These are phyloP conservation scores for Juglanconis sp. DNA, from an alignment of 2,329 filamentous ascomycete genomes.

Conservation along the genomic window DNA sequence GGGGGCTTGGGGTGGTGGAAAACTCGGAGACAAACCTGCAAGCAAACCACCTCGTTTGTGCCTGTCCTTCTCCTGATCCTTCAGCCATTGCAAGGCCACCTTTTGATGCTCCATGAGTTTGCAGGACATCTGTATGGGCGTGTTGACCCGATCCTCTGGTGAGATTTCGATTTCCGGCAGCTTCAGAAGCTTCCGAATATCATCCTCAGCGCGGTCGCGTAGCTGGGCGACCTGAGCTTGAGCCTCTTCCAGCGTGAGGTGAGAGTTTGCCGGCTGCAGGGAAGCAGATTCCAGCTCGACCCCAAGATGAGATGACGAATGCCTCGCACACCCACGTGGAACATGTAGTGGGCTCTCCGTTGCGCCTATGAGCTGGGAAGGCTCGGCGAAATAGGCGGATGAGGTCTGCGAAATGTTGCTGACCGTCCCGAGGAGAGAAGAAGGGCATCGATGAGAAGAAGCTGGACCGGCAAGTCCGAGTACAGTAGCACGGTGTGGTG, in stretches of 20 bases:
- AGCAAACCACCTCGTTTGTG: constrained; percentile 11
- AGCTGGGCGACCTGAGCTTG: neutral
- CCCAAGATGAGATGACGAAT: neutral
- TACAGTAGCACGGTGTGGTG: no score
- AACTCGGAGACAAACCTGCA: constrained; percentile 5
- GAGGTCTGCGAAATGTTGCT: no score
- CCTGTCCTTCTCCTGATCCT: neutral
- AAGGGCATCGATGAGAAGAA: no score
- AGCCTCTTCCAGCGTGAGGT: neutral
- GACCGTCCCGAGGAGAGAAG: no score
- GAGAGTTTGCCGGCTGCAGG: no score
- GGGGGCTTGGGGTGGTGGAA: no score
- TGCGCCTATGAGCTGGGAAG: no score
- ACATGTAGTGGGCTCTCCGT: no score
- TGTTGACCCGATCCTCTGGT: constrained; percentile 17
- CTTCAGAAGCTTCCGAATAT: constrained; percentile 20
- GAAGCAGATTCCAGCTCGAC: neutral
- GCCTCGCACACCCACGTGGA: no score
- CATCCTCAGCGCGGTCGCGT: neutral
- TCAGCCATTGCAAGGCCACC: constrained; percentile 8
- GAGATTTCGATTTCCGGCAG: constrained; percentile 23
- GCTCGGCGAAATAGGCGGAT: no score
- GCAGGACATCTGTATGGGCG: constrained; percentile 21
- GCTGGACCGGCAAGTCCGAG: no score
- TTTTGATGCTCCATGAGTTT: constrained; percentile 11